Evolutionary conservation across 257 asterid genomes (phyloP).

Genomic region (Solanum clarkiae): DNA sequence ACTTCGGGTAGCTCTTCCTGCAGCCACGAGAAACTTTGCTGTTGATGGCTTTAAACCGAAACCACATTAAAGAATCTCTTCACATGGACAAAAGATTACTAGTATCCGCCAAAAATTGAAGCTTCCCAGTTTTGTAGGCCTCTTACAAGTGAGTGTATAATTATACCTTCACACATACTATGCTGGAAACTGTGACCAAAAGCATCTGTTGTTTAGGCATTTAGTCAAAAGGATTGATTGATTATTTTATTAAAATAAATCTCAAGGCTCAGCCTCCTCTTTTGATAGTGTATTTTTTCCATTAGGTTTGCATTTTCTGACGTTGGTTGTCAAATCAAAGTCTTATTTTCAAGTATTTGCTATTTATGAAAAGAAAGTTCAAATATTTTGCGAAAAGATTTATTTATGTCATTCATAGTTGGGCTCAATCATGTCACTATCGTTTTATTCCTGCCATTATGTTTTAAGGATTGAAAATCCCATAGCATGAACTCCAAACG

Average conservation of each 20-base stretch:
- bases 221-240: not conserved
- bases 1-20: constrained; percentile 70
- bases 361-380: too few species aligned
- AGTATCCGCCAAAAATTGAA: not conserved
- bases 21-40: constrained; percentile 86
- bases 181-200: not conserved
- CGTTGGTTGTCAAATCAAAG: not conserved
- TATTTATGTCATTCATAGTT: too few species aligned
- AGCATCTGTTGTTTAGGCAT: not conserved
- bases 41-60: constrained; percentile 94
- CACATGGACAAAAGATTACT: not conserved
- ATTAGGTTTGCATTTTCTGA: not conserved
- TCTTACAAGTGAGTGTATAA: not conserved
- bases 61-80: constrained; percentile 46
- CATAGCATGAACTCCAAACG: too few species aligned
- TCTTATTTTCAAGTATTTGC: too few species aligned
- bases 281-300: not conserved
- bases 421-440: too few species aligned
- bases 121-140: not conserved
- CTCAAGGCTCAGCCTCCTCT: not conserved
- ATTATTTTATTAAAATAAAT: not conserved
- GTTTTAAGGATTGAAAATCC: too few species aligned
- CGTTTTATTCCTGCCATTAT: too few species aligned
- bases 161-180: not conserved
- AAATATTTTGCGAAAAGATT: too few species aligned